A percentile compares a stretch with the other conserved stretches of the same genome.
phyloP scores from a whole-genome alignment of 352 stramenopile species.

The Phytophthora uliginosa region DNA sequence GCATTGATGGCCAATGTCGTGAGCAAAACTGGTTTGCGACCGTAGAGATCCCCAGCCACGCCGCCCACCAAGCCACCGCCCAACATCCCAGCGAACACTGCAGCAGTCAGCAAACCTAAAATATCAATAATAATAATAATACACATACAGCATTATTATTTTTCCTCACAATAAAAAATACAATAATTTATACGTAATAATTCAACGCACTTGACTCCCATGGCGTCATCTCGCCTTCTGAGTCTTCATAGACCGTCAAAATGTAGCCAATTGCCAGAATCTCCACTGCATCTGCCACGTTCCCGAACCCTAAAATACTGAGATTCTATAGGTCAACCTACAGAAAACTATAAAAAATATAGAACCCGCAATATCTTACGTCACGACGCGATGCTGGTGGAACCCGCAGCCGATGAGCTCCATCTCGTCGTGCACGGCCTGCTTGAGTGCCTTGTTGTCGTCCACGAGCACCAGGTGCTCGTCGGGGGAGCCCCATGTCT shows the following conservation, averaged over 20 bases:
- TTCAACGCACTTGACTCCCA: constrained; percentile 80
- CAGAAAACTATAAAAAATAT: constrained; percentile 35
- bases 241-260: constrained; percentile 78
- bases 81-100: constrained; percentile 93
- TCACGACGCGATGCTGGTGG: constrained; percentile 76
- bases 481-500: constrained; percentile 37
- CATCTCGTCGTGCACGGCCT: constrained; percentile 81
- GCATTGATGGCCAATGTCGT: constrained; percentile 87
- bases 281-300: constrained; percentile 92
- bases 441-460: constrained; percentile 68
- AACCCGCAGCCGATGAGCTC: constrained; percentile 78
- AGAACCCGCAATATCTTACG: constrained; percentile 42
- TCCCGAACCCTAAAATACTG: constrained; percentile 85
- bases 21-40: constrained; percentile 82
- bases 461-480: constrained; percentile 52
- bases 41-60: constrained; percentile 82
- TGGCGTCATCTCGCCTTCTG: constrained; percentile 68
- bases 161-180: not conserved
- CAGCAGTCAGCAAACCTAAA: constrained; percentile 85
- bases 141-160: constrained; percentile 7
- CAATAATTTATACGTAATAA: constrained; percentile 13
- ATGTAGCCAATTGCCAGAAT: constrained; percentile 94
- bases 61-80: constrained; percentile 81
- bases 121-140: constrained; percentile 1
- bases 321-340: constrained; percentile 23